Evolutionary conservation across 495 filamentous ascomycete species (phyloP).

Genomic region (Lindgomyces ingoldianus): DNA sequence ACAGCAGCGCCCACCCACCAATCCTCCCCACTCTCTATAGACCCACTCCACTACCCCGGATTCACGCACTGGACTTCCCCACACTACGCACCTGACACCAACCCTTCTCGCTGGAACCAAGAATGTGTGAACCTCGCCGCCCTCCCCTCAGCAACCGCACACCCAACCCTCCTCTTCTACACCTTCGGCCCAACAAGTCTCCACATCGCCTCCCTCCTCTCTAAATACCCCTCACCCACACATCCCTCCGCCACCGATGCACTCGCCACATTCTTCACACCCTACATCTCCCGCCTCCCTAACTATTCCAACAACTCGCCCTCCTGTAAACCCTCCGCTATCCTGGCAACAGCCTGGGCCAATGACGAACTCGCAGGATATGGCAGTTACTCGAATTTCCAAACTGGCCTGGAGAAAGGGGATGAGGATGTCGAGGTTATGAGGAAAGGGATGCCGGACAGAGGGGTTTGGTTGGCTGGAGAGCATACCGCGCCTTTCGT

Average conservation of each 20-base stretch:
- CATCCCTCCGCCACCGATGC: constrained; percentile 45
- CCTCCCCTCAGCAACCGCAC: constrained; percentile 59
- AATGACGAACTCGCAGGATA: constrained; percentile 80
- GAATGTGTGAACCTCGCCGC: constrained; percentile 77
- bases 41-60: constrained; percentile 45
- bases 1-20: constrained; percentile 42
- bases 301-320: constrained; percentile 57
- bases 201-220: constrained; percentile 53
- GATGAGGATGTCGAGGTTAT: constrained; percentile 73
- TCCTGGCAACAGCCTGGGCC: constrained; percentile 77
- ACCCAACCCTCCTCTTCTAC: constrained; percentile 93
- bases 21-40: background rate
- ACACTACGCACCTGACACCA: constrained; percentile 57
- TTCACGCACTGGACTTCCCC: constrained; percentile 75
- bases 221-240: constrained; percentile 49
- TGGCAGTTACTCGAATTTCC: constrained; percentile 92
- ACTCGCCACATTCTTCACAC: constrained; percentile 64
- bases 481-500: constrained; percentile 94
- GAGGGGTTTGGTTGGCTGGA: constrained; percentile 86
- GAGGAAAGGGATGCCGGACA: constrained; percentile 65
- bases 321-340: constrained; percentile 62
- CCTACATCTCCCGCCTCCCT: constrained; percentile 75
- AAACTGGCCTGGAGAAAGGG: constrained; percentile 69
- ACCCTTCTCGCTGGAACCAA: constrained; percentile 72
- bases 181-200: constrained; percentile 65